phyloP scores from a whole-genome alignment of 306 rosid species.

The Styphnolobium japonicum region DNA sequence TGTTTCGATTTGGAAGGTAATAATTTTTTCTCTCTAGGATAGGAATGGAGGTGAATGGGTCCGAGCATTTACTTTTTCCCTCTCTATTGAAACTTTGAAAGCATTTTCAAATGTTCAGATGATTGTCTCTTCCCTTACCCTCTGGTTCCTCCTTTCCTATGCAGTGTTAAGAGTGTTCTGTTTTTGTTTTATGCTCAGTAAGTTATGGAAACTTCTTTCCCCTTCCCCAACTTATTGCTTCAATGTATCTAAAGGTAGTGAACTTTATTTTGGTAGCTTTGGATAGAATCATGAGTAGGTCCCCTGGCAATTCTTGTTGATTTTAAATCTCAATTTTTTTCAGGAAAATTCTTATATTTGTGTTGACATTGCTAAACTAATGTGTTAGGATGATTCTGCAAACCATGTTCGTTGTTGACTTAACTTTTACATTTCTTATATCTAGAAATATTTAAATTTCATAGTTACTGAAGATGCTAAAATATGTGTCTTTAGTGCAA shows the following conservation, averaged over 20 bases:
- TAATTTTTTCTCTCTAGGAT: neutral
- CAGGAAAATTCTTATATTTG: neutral
- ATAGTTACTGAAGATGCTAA: slow-evolving; percentile 8
- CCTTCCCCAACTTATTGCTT: slow-evolving; percentile 6
- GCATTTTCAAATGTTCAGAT: slow-evolving; percentile 12
- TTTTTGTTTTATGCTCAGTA: slow-evolving; percentile 3
- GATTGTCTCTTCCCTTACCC: neutral
- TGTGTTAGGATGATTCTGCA: neutral
- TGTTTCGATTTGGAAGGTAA: slow-evolving; percentile 3
- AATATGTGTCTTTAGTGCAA: neutral
- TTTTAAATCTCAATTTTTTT: neutral
- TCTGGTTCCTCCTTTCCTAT: slow-evolving; percentile 1
- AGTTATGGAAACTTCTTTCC: slow-evolving; percentile 2
- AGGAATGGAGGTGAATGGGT: neutral
- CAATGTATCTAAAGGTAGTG: neutral
- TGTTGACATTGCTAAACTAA: neutral
- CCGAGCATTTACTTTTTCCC: neutral
- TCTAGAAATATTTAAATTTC: neutral
- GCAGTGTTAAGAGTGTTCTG: slow-evolving; percentile 11
- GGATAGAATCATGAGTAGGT: neutral
- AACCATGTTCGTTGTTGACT: neutral
- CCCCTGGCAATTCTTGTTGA: slow-evolving; percentile 4
- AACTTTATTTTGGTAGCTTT: slow-evolving; percentile 20
- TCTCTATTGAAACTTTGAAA: slow-evolving; percentile 8
- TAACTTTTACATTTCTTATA: neutral